These are phyloP conservation scores for Coleophoma eucalyptorum DNA, from an alignment of 2,329 filamentous ascomycete genomes.

Conservation along the genomic window DNA sequence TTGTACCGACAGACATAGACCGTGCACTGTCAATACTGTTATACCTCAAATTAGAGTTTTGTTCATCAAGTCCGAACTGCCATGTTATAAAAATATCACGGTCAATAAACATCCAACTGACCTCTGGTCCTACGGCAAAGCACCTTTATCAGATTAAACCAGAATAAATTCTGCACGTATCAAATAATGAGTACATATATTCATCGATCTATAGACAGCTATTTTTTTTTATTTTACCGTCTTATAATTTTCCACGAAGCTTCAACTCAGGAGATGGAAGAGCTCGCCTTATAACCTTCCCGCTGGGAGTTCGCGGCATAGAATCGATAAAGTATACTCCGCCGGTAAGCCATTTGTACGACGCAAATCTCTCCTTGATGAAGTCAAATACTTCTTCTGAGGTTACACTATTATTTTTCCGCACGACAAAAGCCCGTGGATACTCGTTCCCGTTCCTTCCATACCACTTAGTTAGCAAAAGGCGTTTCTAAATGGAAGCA, in stretches of 20 bases:
- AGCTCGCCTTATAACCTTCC: constrained; percentile 38
- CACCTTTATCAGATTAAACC: too few species aligned
- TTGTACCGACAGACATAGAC: too few species aligned
- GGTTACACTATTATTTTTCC: constrained; percentile 32
- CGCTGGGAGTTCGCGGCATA: constrained; percentile 64
- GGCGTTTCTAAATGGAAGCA: background rate
- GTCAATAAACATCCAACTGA: too few species aligned
- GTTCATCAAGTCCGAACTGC: too few species aligned
- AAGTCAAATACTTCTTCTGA: background rate
- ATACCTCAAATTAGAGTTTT: too few species aligned
- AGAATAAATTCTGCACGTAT: too few species aligned
- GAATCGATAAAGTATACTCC: constrained; percentile 61
- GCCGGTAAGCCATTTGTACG: constrained; percentile 64
- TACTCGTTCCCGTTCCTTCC: constrained; percentile 42
- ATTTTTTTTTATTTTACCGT: too few species aligned
- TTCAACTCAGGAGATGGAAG: background rate
- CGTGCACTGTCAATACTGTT: too few species aligned
- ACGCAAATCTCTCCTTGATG: constrained; percentile 27
- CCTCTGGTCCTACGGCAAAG: too few species aligned
- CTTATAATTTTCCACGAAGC: background rate
- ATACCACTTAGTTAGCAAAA: constrained; percentile 17
- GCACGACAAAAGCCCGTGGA: constrained; percentile 53
- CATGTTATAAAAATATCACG: too few species aligned
- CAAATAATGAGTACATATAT: too few species aligned
- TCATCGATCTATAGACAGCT: too few species aligned